These are phyloP conservation scores for Diospyros lotus DNA, from an alignment of 148 eudicot genomes.

Conservation along the genomic window DNA sequence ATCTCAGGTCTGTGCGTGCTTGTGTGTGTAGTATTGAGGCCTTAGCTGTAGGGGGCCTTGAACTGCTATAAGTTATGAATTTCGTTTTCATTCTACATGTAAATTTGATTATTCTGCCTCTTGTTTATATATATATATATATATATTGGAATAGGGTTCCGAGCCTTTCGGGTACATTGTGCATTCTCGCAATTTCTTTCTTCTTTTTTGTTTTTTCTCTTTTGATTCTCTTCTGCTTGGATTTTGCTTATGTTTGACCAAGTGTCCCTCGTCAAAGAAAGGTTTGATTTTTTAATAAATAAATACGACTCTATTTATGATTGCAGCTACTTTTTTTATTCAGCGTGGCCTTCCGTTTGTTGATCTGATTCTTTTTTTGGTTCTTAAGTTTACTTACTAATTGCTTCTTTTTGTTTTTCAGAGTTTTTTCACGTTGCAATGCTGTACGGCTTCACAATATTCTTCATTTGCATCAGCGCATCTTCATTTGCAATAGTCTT, in stretches of 20 bases:
- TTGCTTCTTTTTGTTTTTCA: not conserved
- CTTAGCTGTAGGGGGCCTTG: no score
- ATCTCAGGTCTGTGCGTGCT: constrained; percentile 10
- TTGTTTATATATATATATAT: not conserved
- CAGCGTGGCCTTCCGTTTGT: not conserved
- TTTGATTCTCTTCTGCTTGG: no score
- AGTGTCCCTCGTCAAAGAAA: not conserved
- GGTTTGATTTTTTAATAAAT: not conserved
- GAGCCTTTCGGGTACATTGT: not conserved
- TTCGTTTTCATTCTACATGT: not conserved
- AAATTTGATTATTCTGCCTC: not conserved
- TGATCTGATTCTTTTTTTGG: not conserved
- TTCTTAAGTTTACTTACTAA: no score
- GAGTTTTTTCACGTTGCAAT: not conserved
- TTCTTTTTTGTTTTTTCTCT: not conserved
- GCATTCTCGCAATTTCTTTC: not conserved
- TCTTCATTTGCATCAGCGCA: not conserved
- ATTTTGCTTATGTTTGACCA: no score
- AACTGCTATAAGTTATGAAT: no score
- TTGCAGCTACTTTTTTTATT: not conserved
- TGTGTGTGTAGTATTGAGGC: no score
- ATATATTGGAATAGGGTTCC: not conserved
- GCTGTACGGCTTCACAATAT: not conserved
- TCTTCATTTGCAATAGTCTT: constrained; percentile 5
- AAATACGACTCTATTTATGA: not conserved